Base-by-base conservation (phyloP, 495 filamentous ascomycete species). In the Aspergillus sclerotioniger region DNA sequence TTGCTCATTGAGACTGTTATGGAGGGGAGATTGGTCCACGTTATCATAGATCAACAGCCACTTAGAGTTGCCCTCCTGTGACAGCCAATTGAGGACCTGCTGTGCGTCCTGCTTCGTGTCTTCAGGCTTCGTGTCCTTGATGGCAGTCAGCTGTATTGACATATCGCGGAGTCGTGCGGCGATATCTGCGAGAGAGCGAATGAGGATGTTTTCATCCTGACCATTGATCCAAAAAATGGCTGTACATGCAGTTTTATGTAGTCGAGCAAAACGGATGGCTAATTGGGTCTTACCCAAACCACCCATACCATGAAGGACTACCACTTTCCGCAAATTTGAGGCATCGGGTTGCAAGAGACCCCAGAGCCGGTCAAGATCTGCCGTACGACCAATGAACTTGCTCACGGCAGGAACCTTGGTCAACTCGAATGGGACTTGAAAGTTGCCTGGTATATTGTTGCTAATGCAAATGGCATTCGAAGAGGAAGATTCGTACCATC, bases 201-300 rank as follows among this genome's bases (percentile, higher is more conserved):
- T 33, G 4, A 62, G 31, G 15, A 59, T 56, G 19, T 28, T 48
- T 20, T 53, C 60, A 45, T 66, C 59, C 28, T 70, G 66, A 7
- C 63, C 67, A 64, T 54, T 62, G n/a, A 75, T 44, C 68, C 67
- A 73, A 25, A 73, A 66, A 39, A 71, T 61, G 6, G 70, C 68
- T 19, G 63, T 68, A 21, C 63, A 69, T 46, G 65, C 44, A 28
- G 63, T 10, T 55, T 66, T 60, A 13, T 71, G 66, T 8, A 67
- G 51, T 33, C 62, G 61, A n/a, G 71, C 68, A 57, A 72, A 76
- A 37, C 68, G 67, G 46, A 75, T 65, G 8, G 71, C 76, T 52
- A 79, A 58, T 51, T 79, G 70, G 29, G 75, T 75, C 49, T 76
- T 79, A 28, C 76, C 75, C 3, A 76, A 72, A 0, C 76, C 73